A percentile compares a stretch with the other conserved stretches of the same genome.
Conservation (phyloP, 805 yeast species). For the Wickerhamiella sergipiensis region DNA sequence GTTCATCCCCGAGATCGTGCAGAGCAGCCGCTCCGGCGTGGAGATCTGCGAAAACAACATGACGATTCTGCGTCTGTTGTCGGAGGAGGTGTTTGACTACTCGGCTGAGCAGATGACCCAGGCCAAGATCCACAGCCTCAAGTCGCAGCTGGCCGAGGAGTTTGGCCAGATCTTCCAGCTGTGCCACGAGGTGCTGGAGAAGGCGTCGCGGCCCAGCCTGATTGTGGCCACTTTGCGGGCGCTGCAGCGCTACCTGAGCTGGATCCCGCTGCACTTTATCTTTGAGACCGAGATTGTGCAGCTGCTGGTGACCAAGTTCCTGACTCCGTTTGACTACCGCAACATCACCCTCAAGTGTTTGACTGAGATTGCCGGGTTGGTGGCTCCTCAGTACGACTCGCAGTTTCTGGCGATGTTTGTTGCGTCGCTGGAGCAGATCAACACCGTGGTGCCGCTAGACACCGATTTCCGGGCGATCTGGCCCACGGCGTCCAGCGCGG, state of each 20-base stretch:
- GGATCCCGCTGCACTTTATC: constrained; percentile 87
- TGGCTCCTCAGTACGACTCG: constrained; percentile 36
- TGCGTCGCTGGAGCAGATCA: constrained; percentile 56
- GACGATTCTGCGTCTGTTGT: constrained; percentile 74
- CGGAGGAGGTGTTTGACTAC: constrained; percentile 93
- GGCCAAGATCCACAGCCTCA: constrained; percentile 76
- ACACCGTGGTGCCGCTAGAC: constrained; percentile 52
- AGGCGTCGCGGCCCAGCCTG: constrained; percentile 71
- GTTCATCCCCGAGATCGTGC: constrained; percentile 85
- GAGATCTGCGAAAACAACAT: constrained; percentile 97
- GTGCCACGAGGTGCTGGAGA: constrained; percentile 86
- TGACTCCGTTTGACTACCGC: constrained; percentile 67
- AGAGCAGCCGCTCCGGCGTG: constrained; percentile 67
- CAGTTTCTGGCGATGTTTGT: constrained; percentile 60
- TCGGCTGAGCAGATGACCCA: constrained; percentile 96
- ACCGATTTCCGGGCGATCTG: constrained; percentile 64
- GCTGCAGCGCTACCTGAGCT: constrained; percentile 70
- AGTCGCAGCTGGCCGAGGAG: constrained; percentile 73
- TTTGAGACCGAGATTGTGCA: constrained; percentile 76
- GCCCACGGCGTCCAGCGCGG: constrained; percentile 59
- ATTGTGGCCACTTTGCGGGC: constrained; percentile 75
- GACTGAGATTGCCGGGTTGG: constrained; percentile 73
- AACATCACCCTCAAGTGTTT: constrained; percentile 79
- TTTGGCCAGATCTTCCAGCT: constrained; percentile 86
- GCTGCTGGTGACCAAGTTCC: constrained; percentile 59